Percentiles rank a stretch among this genome's conserved stretches.
These are phyloP conservation scores for Pinus albicaulis DNA, from an alignment of 75 land plant species.

Conservation along the genomic window DNA sequence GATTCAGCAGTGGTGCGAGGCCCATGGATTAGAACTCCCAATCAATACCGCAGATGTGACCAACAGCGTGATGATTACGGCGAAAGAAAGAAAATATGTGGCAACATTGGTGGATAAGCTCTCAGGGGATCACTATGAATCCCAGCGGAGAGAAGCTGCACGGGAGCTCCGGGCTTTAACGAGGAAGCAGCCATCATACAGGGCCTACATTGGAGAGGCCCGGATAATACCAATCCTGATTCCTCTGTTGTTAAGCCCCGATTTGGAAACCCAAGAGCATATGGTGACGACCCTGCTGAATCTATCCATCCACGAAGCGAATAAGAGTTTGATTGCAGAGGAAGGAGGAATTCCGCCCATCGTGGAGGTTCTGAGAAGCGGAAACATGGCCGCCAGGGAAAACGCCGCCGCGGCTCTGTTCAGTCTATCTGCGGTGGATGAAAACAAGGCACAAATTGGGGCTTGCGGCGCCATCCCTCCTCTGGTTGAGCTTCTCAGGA, in stretches of 20 bases:
- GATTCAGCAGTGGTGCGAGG: constrained; percentile 71
- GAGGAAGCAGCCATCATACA: constrained; percentile 49
- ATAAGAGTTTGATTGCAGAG: constrained; percentile 67
- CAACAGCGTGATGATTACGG: constrained; percentile 5
- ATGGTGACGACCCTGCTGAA: constrained; percentile 74
- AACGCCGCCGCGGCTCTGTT: constrained; percentile 91
- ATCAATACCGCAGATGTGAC: constrained; percentile 1
- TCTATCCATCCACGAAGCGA: constrained; percentile 71
- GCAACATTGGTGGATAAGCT: constrained; percentile 49
- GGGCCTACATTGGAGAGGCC: constrained; percentile 58
- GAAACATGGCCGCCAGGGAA: constrained; percentile 61
- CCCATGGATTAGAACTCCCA: constrained; percentile 44
- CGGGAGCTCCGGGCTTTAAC: constrained; percentile 71
- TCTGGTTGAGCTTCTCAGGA: constrained; percentile 50
- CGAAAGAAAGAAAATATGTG: constrained; percentile 39
- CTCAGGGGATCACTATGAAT: constrained; percentile 22
- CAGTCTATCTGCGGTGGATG: constrained; percentile 69
- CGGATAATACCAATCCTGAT: constrained; percentile 52
- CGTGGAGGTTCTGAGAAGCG: constrained; percentile 52
- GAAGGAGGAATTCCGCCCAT: constrained; percentile 49
- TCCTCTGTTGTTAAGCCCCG: constrained; percentile 30
- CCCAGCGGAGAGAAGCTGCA: constrained; percentile 55
- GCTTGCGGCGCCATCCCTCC: constrained; percentile 58
- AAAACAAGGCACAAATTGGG: constrained; percentile 71
- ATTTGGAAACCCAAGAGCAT: constrained; percentile 62